Conservation (phyloP, 805 yeast genomes). For the Maudiozyma barnettii region DNA sequence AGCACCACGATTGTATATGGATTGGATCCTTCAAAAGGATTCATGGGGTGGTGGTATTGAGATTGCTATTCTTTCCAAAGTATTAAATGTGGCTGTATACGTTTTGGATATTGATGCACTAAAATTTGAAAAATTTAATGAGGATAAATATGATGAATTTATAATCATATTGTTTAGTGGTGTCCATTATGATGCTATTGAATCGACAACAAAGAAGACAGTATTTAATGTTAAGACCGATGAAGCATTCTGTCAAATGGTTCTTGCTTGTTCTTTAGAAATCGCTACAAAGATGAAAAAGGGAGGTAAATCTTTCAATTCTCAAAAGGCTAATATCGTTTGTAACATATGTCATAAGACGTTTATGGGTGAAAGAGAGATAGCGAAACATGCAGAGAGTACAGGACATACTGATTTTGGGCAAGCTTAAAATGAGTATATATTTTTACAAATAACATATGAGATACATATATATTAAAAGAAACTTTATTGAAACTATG, state of each 20-base stretch:
- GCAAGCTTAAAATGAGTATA: conserved; percentile 31
- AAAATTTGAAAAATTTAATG: conserved; percentile 45
- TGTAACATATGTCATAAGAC: conserved; percentile 47
- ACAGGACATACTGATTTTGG: conserved; percentile 59
- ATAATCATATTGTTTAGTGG: conserved; percentile 58
- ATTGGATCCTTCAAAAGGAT: conserved; percentile 51
- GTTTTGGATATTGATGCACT: conserved; percentile 60
- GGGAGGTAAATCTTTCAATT: conserved; percentile 55
- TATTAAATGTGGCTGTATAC: conserved; percentile 42
- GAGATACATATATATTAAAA: no score
- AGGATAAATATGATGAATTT: conserved; percentile 33
- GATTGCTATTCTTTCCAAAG: conserved; percentile 48
- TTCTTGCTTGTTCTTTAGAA: conserved; percentile 31
- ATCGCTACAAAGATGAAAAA: conserved; percentile 39
- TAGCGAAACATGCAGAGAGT: conserved; percentile 50
- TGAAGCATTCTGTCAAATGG: conserved; percentile 14
- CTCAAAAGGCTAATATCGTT: conserved; percentile 45
- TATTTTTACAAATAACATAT: background rate
- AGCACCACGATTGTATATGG: conserved; percentile 38
- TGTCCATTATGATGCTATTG: conserved; percentile 61
- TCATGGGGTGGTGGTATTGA: conserved; percentile 87
- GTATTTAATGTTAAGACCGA: conserved; percentile 33
- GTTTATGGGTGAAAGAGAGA: conserved; percentile 55
- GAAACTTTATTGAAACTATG: no score
- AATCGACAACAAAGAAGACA: conserved; percentile 31